A percentile compares a stretch with the other conserved stretches of the same genome.
These are phyloP conservation scores for Parasitella parasitica DNA, from an alignment of 371 early-diverging fungal genomes.

Conservation along the genomic window DNA sequence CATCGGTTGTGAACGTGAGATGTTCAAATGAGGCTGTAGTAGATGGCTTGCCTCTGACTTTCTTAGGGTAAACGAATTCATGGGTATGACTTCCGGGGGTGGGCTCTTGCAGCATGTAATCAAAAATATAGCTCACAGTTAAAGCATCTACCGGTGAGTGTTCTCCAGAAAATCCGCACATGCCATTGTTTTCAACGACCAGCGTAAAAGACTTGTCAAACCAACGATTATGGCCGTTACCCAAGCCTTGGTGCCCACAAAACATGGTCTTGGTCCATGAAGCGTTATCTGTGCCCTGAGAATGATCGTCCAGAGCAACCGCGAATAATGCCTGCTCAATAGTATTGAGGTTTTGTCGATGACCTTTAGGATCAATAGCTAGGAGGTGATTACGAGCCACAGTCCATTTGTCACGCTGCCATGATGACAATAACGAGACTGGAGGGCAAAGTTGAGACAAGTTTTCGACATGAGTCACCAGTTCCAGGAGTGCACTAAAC, in stretches of 20 bases:
- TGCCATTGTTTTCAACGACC: slow-evolving; percentile 70
- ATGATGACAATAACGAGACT: slow-evolving; percentile 79
- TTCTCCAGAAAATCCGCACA: slow-evolving; percentile 74
- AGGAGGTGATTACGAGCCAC: slow-evolving; percentile 61
- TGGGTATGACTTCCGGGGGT: slow-evolving; percentile 9
- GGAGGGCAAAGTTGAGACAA: slow-evolving; percentile 47
- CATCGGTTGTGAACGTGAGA: slow-evolving; percentile 55
- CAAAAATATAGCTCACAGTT: slow-evolving; percentile 65
- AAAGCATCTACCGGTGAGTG: slow-evolving; percentile 85
- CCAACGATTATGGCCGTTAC: slow-evolving; percentile 85
- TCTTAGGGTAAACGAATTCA: background rate
- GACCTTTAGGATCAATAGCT: slow-evolving; percentile 42
- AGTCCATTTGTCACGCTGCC: slow-evolving; percentile 86
- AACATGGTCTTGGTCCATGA: slow-evolving; percentile 34
- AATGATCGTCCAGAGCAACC: slow-evolving; percentile 74
- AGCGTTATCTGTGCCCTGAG: slow-evolving; percentile 27
- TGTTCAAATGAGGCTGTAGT: slow-evolving; percentile 21
- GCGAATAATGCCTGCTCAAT: slow-evolving; percentile 75
- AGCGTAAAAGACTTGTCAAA: slow-evolving; percentile 80
- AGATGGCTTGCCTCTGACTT: background rate
- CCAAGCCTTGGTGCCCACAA: slow-evolving; percentile 31
- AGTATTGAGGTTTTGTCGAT: slow-evolving; percentile 47
- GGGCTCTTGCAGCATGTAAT: slow-evolving; percentile 56
- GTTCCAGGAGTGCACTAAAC: slow-evolving; percentile 28
- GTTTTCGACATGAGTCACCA: slow-evolving; percentile 48